A percentile compares a stretch with the other conserved stretches of the same genome.
phyloP scores from a whole-genome alignment of 2,329 filamentous ascomycete species.

The Penicillium sp. region DNA sequence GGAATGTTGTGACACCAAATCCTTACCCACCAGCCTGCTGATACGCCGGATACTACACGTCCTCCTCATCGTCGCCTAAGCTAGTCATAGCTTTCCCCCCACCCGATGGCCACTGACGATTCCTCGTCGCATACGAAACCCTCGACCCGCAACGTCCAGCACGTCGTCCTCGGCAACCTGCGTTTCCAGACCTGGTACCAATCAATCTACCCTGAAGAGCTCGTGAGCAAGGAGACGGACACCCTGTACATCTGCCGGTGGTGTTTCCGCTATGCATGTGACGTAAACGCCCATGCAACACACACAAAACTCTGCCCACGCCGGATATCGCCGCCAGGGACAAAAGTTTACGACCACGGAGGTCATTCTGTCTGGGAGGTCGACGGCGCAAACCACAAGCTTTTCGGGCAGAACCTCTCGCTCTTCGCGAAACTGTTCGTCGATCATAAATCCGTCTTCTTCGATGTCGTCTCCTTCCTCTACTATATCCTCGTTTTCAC shows the following conservation, averaged over 20 bases:
- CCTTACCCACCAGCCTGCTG: slow-evolving; percentile 1
- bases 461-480: slow-evolving; percentile 91
- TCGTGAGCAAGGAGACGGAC: slow-evolving; percentile 57
- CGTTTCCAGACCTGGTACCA: slow-evolving; percentile 92
- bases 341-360: slow-evolving; percentile 76
- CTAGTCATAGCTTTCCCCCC: background rate
- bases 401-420: slow-evolving; percentile 94
- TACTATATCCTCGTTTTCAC: slow-evolving; percentile 91
- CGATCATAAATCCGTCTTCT: slow-evolving; percentile 98
- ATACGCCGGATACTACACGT: background rate
- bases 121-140: slow-evolving; percentile 35
- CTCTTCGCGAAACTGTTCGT: slow-evolving; percentile 97
- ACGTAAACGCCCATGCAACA: slow-evolving; percentile 41
- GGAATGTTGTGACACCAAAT: background rate
- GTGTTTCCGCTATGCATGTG: slow-evolving; percentile 87
- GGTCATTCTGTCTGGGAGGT: slow-evolving; percentile 90
- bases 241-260: slow-evolving; percentile 84
- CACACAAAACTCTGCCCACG: slow-evolving; percentile 59
- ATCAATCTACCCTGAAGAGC: slow-evolving; percentile 81
- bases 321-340: slow-evolving; percentile 65
- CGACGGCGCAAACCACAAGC: slow-evolving; percentile 83
- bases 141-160: slow-evolving; percentile 77
- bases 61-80: background rate
- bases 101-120: slow-evolving; percentile 37
- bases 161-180: slow-evolving; percentile 82